phyloP scores from a whole-genome alignment of 371 early-diverging fungal species.

The Rhizomucor pusillus region DNA sequence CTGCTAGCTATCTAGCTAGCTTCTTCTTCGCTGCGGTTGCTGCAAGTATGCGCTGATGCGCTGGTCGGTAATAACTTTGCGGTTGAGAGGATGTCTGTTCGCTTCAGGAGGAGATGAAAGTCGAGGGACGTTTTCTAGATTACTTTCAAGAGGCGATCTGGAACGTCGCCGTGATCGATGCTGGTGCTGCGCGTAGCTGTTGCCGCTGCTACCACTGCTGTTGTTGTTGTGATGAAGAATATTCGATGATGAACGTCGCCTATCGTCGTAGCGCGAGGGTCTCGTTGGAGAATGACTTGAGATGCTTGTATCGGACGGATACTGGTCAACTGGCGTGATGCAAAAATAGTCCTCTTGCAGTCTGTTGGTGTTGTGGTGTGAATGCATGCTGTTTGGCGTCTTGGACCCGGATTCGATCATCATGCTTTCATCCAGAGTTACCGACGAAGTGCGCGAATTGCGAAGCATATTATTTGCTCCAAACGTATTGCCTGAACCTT shows the following conservation, averaged over 20 bases:
- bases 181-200: neutral
- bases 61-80: constrained; percentile 31
- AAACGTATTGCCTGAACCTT: constrained; percentile 22
- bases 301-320: constrained; percentile 5
- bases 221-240: no score
- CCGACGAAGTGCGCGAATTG: constrained; percentile 13
- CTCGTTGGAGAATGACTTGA: constrained; percentile 10
- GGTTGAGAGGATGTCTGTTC: constrained; percentile 28
- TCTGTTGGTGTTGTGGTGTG: neutral
- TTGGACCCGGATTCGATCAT: neutral
- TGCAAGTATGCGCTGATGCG: constrained; percentile 33
- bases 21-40: constrained; percentile 9
- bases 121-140: constrained; percentile 2
- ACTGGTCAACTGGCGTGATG: constrained; percentile 5
- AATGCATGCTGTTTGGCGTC: constrained; percentile 2
- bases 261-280: no score
- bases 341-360: constrained; percentile 7
- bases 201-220: neutral
- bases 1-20: no score
- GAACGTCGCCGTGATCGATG: constrained; percentile 6
- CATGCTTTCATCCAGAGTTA: constrained; percentile 5
- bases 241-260: no score
- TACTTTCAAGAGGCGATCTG: constrained; percentile 1
- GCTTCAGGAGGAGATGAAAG: neutral
- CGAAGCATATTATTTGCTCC: constrained; percentile 17